Evolutionary conservation across 2,329 filamentous ascomycete genomes (phyloP), one percentile per base, ranked within the genome.

Genomic region (Clonostachys rosea): DNA sequence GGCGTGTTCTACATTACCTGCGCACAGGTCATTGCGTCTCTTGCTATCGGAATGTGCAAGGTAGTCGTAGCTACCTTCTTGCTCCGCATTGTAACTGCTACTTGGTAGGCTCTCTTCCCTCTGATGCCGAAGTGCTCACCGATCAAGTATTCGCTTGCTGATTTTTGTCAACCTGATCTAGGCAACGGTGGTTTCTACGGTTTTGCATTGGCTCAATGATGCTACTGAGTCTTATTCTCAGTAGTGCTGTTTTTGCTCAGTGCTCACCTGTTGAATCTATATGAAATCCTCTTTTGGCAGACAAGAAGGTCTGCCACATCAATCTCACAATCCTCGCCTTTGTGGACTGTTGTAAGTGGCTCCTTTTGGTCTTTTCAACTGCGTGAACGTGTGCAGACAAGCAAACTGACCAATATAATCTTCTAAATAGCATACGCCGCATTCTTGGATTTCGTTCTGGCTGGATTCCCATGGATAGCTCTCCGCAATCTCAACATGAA

Each of bases 41-140:
- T 45, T 2, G 43, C 43, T 12, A 45, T 45, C n/a, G 43, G 43
- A 20, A 45, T 45, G 43, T 34, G n/a, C 34, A 45, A 45, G 24
- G 43, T 40, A 3, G 16, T 45, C 13, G 43, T 45, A n/a, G 43
- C 43, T 37, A 37, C 24, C 6, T 45, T 45, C 43, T 39, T 45
- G 43, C 34, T 45, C 3, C 33, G 43, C 30, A 45, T 45, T 13
- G 43, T 45, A 9, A 45, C 43, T 14, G 43, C 33, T 11, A 10
- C 14, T 11, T 45, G 43, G 43, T 45, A 45, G 8, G 43, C 17
- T 8, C 9, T 6, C n/a, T 12, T 35, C 7, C 18, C 17, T 13
- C 16, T 12, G 12, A 13, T 17, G 35, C 17, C 2, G 24, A 34
- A 4, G 10, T 17, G 14, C 24, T 12, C 11, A 40, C 9, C 11